These are phyloP conservation scores for Thalassiosira oceanica DNA, from an alignment of 352 stramenopile species.

Conservation along the genomic window DNA sequence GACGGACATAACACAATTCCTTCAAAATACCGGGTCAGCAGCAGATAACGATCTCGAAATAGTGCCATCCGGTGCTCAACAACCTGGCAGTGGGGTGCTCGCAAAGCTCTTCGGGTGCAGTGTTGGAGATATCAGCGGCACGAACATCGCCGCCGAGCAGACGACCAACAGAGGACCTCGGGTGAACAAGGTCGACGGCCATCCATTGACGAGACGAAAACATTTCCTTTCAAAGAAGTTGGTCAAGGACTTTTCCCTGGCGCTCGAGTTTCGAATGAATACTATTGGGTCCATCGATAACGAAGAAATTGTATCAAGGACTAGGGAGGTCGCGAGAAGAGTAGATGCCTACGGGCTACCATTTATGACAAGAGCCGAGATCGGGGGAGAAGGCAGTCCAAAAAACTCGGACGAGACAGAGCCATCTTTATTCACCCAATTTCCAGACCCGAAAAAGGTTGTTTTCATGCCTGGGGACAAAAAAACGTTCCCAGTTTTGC, in stretches of 20 bases:
- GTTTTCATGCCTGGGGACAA: no score
- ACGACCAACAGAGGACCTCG: not conserved
- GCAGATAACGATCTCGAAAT: not conserved
- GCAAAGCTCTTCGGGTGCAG: slow-evolving; percentile 12
- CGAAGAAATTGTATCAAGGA: slow-evolving; percentile 11
- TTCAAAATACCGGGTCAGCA: not conserved
- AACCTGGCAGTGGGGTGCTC: slow-evolving; percentile 3
- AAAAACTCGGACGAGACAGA: no score
- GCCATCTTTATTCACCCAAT: no score
- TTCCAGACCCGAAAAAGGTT: no score
- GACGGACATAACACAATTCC: not conserved
- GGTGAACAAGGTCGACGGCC: not conserved
- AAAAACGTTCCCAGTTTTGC: slow-evolving; percentile 41
- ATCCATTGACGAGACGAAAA: no score
- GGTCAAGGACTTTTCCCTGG: slow-evolving; percentile 30
- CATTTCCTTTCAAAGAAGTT: slow-evolving; percentile 32
- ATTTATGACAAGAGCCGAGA: not conserved
- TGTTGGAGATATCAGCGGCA: slow-evolving; percentile 4
- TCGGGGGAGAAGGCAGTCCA: not conserved
- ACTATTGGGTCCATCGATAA: slow-evolving; percentile 10
- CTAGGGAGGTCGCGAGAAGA: slow-evolving; percentile 27
- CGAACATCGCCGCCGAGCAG: not conserved
- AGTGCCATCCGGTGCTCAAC: not conserved
- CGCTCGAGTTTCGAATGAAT: slow-evolving; percentile 33
- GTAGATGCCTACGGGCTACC: slow-evolving; percentile 44